Percentiles rank a stretch among this genome's conserved stretches.
These are phyloP conservation scores for Panaeolus papilionaceus DNA, from an alignment of 768 basidiomycete genomes.

Conservation along the genomic window DNA sequence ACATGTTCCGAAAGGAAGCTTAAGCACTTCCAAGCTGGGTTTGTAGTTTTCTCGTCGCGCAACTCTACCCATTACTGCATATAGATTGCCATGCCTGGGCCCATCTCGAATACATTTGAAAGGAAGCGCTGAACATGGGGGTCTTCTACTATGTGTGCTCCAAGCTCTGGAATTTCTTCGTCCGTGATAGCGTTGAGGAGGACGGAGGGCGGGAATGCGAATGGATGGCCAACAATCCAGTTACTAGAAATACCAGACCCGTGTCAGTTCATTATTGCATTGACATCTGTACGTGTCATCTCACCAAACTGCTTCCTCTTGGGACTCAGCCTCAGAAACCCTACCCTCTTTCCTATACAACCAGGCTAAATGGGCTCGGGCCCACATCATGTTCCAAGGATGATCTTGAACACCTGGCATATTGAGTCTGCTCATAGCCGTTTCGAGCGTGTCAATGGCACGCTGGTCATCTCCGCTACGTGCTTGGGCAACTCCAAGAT, in stretches of 20 bases:
- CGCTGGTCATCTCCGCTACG: neutral
- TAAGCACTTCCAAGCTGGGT: too few relatives aligned
- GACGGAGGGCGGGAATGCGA: neutral
- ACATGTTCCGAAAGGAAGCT: neutral
- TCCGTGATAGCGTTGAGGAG: neutral
- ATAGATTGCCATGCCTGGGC: neutral
- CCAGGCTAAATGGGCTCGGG: neutral
- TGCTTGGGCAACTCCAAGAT: neutral
- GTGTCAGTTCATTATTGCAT: neutral
- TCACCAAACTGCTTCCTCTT: neutral
- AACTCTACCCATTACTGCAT: neutral
- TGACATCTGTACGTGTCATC: neutral
- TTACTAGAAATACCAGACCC: neutral
- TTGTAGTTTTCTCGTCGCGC: neutral
- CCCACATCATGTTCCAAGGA: neutral
- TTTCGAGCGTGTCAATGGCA: neutral
- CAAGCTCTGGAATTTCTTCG: neutral
- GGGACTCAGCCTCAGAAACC: neutral
- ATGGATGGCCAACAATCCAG: neutral
- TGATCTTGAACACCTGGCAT: neutral
- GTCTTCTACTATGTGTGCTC: neutral
- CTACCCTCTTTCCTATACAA: neutral
- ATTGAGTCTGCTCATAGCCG: neutral
- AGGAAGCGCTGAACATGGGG: neutral
- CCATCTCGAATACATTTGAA: neutral